Conservation (phyloP, 345 rosid species). For the Melaleuca quinquenervia region DNA sequence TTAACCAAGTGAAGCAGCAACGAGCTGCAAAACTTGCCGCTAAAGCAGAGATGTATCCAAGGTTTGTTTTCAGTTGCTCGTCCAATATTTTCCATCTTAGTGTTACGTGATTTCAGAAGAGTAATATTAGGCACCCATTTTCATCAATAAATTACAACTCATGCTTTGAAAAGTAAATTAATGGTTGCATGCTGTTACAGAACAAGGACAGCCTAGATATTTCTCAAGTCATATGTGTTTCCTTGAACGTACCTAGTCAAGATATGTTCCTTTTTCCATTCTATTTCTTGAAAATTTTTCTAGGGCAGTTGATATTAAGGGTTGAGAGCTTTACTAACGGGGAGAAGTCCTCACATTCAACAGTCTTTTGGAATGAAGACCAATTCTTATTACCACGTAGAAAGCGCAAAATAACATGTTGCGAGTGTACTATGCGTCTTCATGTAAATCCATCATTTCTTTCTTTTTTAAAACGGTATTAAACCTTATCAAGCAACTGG, state of each 20-base stretch:
- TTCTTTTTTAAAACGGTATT: background rate
- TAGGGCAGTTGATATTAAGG: background rate
- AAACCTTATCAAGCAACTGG: background rate
- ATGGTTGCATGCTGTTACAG: background rate
- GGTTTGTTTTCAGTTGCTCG: constrained; percentile 20
- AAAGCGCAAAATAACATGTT: background rate
- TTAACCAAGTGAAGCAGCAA: constrained; percentile 40
- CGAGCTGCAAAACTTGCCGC: constrained; percentile 54
- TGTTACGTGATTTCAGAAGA: background rate
- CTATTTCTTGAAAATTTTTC: background rate
- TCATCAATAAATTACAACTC: background rate
- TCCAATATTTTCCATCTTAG: background rate
- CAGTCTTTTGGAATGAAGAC: background rate
- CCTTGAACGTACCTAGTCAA: background rate
- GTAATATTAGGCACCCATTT: background rate
- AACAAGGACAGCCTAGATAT: background rate
- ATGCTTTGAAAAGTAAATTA: background rate
- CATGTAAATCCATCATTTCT: background rate
- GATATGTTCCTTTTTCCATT: background rate
- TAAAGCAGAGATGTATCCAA: constrained; percentile 51
- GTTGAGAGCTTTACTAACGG: background rate
- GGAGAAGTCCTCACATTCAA: background rate
- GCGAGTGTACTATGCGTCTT: background rate
- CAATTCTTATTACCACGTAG: background rate
- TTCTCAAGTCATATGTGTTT: background rate